These are phyloP conservation scores for Oidiodendron maius DNA, from an alignment of 495 filamentous ascomycete species.

Conservation along the genomic window DNA sequence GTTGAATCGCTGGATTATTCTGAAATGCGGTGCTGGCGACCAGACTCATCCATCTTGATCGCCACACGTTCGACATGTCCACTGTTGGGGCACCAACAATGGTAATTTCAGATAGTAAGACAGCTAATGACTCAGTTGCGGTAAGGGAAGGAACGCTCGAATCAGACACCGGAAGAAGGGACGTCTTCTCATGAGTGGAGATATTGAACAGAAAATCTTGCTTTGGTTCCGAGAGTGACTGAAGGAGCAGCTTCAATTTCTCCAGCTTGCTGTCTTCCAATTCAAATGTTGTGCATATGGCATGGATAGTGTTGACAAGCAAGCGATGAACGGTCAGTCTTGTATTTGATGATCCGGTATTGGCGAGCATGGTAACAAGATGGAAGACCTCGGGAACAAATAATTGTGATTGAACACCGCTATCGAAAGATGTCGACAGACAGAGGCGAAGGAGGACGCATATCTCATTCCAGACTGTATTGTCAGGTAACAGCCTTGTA, in stretches of 20 bases:
- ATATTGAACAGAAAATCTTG: slow-evolving; percentile 32
- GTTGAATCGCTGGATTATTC: slow-evolving; percentile 63
- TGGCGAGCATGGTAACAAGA: slow-evolving; percentile 60
- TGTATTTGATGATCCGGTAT: slow-evolving; percentile 49
- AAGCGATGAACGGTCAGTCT: slow-evolving; percentile 51
- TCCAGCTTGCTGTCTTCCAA: slow-evolving; percentile 47
- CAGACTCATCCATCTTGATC: slow-evolving; percentile 65
- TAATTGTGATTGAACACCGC: slow-evolving; percentile 54
- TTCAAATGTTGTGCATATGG: slow-evolving; percentile 55
- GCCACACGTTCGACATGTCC: slow-evolving; percentile 60
- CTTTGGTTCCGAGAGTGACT: slow-evolving; percentile 47
- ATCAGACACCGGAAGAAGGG: slow-evolving; percentile 42
- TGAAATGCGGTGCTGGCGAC: slow-evolving; percentile 66
- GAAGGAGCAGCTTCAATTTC: slow-evolving; percentile 46
- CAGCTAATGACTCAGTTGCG: slow-evolving; percentile 47
- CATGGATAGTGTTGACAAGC: slow-evolving; percentile 57
- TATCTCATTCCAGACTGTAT: slow-evolving; percentile 58
- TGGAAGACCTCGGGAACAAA: slow-evolving; percentile 63
- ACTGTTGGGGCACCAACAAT: slow-evolving; percentile 53
- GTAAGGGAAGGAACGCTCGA: slow-evolving; percentile 34
- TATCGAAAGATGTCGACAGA: slow-evolving; percentile 58
- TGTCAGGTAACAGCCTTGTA: slow-evolving; percentile 54
- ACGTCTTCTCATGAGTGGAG: slow-evolving; percentile 35
- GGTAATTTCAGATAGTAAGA: slow-evolving; percentile 54
- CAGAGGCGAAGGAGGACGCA: slow-evolving; percentile 58